Base-by-base conservation (phyloP, 306 rosid genomes). In the Oemleria cerasiformis region DNA sequence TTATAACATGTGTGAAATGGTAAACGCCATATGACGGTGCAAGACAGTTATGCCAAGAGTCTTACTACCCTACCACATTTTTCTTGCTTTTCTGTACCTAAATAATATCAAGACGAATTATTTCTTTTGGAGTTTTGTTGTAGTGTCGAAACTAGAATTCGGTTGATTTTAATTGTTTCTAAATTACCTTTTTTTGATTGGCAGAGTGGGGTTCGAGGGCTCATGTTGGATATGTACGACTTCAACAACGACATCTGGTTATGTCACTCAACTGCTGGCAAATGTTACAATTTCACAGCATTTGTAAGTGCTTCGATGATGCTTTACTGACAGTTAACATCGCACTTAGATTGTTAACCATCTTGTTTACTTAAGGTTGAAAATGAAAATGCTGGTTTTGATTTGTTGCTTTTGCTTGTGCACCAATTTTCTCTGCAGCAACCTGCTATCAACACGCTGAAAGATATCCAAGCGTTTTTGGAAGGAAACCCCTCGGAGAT, bases 221-320 rank as follows among this genome's bases (percentile, higher is more conserved):
- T 94, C 21, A 94, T 94, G 97, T 75, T 94, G 54, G 98, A 94
- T 43, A 84, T 94, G 97, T 94, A 94, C 72, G 98, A 94, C 82
- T 94, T 88, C 58, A 40, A 9, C 36, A 86, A 86, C 43, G 95
- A 85, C 65, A 70, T 94, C 7, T 91, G 98, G 97, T 73, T 94
- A 56, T 94, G 98, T 56, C 97, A 94, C 87, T 94, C 97, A 1
- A 20, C 70, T 38, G 60, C 16, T 65, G 92, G 96, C 74, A 55
- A 77, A 75, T 94, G 98, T 73, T 74, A 53, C 82, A 80, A 87
- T 80, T 39, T 75, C 78, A 94, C 97, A 56, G 81, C 98, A 72
- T 94, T 94, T 74, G 98, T 94, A 91, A 94, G 98, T 81, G 8
- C 47, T 44, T 6, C 36, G n/a, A 39, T 51, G 8, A 47, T 21